Conservation (phyloP, 495 filamentous ascomycete genomes). For the Podospora tetraspora region DNA sequence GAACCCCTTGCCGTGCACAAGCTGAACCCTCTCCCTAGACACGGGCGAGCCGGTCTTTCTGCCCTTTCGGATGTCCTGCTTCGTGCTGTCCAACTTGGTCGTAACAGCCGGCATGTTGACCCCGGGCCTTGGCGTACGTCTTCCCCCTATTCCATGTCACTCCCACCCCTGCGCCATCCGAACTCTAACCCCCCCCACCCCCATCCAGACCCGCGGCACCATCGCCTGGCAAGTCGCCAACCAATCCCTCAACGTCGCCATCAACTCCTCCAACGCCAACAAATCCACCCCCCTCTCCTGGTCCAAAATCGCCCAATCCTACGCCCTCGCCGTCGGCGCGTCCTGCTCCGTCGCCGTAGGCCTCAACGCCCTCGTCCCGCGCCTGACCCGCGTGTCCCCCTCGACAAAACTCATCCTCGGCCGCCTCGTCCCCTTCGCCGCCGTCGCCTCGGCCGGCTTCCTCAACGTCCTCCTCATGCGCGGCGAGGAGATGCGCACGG, state of each 20-base stretch:
- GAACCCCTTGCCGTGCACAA: neutral
- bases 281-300: constrained; percentile 83
- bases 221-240: constrained; percentile 94
- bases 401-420: constrained; percentile 66
- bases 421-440: constrained; percentile 89
- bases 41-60: constrained; percentile 88
- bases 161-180: neutral
- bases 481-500: constrained; percentile 84
- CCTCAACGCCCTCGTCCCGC: constrained; percentile 82
- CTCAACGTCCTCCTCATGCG: constrained; percentile 98
- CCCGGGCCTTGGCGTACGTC: constrained; percentile 63
- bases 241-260: constrained; percentile 94
- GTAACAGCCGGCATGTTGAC: constrained; percentile 99
- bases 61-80: constrained; percentile 95
- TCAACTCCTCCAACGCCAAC: constrained; percentile 96
- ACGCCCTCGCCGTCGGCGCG: constrained; percentile 84
- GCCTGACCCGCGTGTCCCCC: constrained; percentile 70
- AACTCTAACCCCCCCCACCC: neutral
- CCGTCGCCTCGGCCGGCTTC: constrained; percentile 81
- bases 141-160: constrained; percentile 13
- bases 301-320: constrained; percentile 77
- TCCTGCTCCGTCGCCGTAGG: constrained; percentile 90
- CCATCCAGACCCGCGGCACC: constrained; percentile 68
- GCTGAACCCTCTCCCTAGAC: constrained; percentile 47
- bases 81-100: constrained; percentile 86